Evolutionary conservation across 306 rosid genomes (phyloP), one percentile per base, ranked within the genome.

Genomic region (Clitoria ternatea): DNA sequence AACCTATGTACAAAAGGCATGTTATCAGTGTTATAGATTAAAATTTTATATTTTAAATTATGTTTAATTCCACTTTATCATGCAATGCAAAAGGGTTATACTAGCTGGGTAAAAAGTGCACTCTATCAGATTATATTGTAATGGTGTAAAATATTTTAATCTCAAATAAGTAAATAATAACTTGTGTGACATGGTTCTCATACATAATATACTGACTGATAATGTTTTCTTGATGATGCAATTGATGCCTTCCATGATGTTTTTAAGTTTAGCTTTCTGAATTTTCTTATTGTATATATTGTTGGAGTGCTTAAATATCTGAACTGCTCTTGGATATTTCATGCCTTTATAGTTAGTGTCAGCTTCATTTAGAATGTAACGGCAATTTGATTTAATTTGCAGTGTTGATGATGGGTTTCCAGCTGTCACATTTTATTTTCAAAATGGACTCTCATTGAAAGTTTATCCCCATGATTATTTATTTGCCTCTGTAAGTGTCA

Each of bases 351-450:
- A n/a, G 79, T 57, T 39, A 39, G 36, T 69, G 40, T 69, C 11
- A 26, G 13, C 69, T 78, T 68, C 67, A 54, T 66, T 69, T 40
- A 14, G 12, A 48, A 18, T 27, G 29, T 52, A 33, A 62, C 57
- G 52, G 49, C 60, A 68, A 32, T 55, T 80, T 44, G 15, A 29
- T 75, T 83, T 80, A 61, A 20, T 75, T 49, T 78, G 85, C 94
- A 94, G 99, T 73, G 76, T 94, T 67, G 96, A 94, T 73, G 96
- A 91, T 81, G 92, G 91, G 73, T 94, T 94, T 79, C 99, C 99
- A 36, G 37, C 74, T 8, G 96, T 94, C 55, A 85, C 82, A 59
- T 91, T 94, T 80, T 77, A 84, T 82, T 94, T 94, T 76, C 86
- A 86, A 83, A 91, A 86, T 53, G 96, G 90, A 42, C 99, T 94